Evolutionary conservation across 768 basidiomycete genomes (phyloP), one percentile per base, ranked within the genome.

Genomic region (Pleurotus cornucopiae): DNA sequence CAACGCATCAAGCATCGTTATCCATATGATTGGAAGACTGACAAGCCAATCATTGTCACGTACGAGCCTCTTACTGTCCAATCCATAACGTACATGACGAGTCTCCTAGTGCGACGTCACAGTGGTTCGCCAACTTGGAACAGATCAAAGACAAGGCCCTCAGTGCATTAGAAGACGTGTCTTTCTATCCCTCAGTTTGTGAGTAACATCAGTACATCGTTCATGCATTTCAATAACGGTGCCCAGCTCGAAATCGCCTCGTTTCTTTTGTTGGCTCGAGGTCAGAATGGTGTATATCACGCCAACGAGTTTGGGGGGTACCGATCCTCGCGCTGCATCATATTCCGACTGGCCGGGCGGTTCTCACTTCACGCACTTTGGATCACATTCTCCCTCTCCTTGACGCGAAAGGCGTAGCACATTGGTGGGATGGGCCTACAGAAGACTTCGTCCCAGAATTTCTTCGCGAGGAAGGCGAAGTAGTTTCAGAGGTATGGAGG

Each of bases 281-380:
- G 9, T 93, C 94, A 0, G 96, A 99, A 72, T 99, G 96, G 96
- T 99, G 96, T 65, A 98, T 99, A 55, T 98, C 96, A 40, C 88
- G 96, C 5, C 96, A 99, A 66, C 88, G 96, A 26, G 89, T 90
- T 16, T 99, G 96, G 96, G 96, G 96, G 16, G 91, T 97, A 1
- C 96, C 96, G 4, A 98, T 99, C 57, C 96, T 95, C 2, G 86
- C 91, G 2, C 72, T 99, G 2, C 80, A 93, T 64, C 84, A 88
- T 64, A 67, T 76, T 5, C 72, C 76, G 9, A 84, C 84, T 6
- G 84, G 83, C 55, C 73, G 76, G 26, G 82, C 89, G 4, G 69
- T 91, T 44, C 83, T 98, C 49, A 80, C 85, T 55, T 59, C 75
- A 1, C 73, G 75, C 5, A 85, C 85, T 1, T 73, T 98, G 23